Evolutionary conservation across 768 basidiomycete species (phyloP).

Genomic region (Tylopilus vinaceipallidus): DNA sequence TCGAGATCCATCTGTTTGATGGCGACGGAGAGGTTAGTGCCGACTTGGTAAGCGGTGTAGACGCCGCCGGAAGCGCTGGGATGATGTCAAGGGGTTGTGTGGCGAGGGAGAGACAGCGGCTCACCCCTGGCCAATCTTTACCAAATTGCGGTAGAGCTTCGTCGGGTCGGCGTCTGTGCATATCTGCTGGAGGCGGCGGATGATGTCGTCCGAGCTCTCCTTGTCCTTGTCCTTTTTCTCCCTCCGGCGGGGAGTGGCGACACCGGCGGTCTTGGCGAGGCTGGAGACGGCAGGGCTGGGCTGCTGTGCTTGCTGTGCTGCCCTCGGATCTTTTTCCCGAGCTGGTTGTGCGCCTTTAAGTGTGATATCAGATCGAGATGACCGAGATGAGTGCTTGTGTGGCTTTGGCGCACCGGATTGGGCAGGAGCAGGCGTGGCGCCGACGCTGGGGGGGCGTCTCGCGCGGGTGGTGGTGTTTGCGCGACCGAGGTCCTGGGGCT

Average conservation of each 20-base stretch:
- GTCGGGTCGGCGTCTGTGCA: conserved; percentile 99
- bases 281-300: conserved; percentile 62
- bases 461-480: conserved; percentile 72
- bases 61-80: conserved; percentile 93
- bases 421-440: conserved; percentile 27
- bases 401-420: conserved; percentile 33
- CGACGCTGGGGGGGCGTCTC: conserved; percentile 49
- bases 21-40: conserved; percentile 89
- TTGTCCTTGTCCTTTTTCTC: conserved; percentile 85
- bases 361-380: conserved; percentile 57
- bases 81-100: conserved; percentile 6
- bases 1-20: conserved; percentile 99
- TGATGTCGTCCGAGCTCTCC: conserved; percentile 83
- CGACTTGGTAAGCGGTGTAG: conserved; percentile 97
- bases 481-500: conserved; percentile 50
- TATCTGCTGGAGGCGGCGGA: conserved; percentile 87
- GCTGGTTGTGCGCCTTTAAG: conserved; percentile 39
- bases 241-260: conserved; percentile 78
- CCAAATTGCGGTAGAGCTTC: conserved; percentile 83
- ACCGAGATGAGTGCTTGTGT: conserved; percentile 52
- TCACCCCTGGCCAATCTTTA: conserved; percentile 98
- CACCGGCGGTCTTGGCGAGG: conserved; percentile 65
- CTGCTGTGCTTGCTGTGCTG: conserved; percentile 40
- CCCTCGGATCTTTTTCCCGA: conserved; percentile 39
- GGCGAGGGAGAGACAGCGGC: conserved; percentile 23